Evolutionary conservation across 495 filamentous ascomycete species (phyloP), one percentile per base, ranked within the genome.

Genomic region (Aspergillus sclerotiicarbonarius): DNA sequence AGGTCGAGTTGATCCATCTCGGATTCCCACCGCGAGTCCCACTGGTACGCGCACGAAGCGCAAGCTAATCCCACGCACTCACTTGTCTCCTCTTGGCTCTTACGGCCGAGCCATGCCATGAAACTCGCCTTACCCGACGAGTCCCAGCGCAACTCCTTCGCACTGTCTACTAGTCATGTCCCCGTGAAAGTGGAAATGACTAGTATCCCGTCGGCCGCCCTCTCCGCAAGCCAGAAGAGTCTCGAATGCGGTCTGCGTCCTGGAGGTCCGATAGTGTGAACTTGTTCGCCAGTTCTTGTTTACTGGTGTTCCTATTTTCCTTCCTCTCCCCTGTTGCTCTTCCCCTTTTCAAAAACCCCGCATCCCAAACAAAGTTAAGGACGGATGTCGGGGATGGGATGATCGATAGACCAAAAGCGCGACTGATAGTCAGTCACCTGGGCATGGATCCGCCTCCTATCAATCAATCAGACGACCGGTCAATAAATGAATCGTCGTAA

Each of bases 401-500:
- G 29, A 50, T 50, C 29, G 21, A 49, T 49, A 29, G 12, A 6
- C 15, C 9, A 8, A 30, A 29, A 47, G 46, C n/a, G 21, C 6
- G n/a, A 30, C 25, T 15, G 46, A 49, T 49, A 29, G 46, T 31
- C 31, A 32, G 47, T 49, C 46, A 15, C 21, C 46, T 31, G 29
- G 25, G 13, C 47, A 50, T 50, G 47, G 47, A 50, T 50, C 47
- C 12, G n/a, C 19, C 47, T 16, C 47, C 25, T 50, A 50, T 50
- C 47, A 32, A 18, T 31, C 47, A 32, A 50, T 16, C 47, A 29
- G n/a, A 31, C 12, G 21, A 31, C 25, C 29, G 18, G 31, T 50
- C 29, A 6, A 50, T 12, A 16, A 50, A 50, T 50, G 47, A 50
- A 50, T 50, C 47, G 47, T 50, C 47, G 47, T 50, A 50, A 50